phyloP scores from a whole-genome alignment of 163 green algal species.

The Botryococcus braunii region DNA sequence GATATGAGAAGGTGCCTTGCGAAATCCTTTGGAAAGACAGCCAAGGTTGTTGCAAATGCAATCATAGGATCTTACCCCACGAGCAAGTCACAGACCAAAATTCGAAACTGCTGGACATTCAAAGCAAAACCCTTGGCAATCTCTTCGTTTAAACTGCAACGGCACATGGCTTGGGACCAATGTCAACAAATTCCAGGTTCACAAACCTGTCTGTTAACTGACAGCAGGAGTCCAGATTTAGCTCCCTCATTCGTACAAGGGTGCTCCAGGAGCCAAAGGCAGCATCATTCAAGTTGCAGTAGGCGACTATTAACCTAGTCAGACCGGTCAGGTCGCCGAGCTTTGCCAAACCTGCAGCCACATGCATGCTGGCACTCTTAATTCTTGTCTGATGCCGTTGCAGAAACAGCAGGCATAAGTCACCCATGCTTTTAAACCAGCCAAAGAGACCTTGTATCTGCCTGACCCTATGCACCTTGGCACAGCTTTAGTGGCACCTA shows the following conservation, averaged over 20 bases:
- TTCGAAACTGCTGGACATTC: not conserved
- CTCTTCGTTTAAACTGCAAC: not conserved
- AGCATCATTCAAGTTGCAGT: slow-evolving; percentile 5
- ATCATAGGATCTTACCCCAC: not conserved
- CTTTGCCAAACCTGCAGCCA: slow-evolving; percentile 8
- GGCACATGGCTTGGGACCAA: not conserved
- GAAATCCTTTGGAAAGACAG: not conserved
- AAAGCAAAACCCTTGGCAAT: not conserved
- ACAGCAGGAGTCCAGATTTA: slow-evolving; percentile 19
- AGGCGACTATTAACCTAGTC: slow-evolving; percentile 8
- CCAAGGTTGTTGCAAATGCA: not conserved
- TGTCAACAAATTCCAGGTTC: not conserved
- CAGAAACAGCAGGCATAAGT: not conserved
- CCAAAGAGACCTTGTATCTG: no score
- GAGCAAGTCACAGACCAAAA: not conserved
- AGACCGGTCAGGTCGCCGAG: slow-evolving; percentile 5
- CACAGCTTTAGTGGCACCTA: no score
- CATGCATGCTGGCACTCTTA: no score
- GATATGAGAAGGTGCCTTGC: no score
- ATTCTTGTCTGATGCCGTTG: no score
- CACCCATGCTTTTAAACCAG: not conserved
- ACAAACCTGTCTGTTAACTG: slow-evolving; percentile 13
- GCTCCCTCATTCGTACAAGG: slow-evolving; percentile 1
- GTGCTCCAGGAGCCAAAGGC: not conserved
- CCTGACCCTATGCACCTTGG: no score